Percentiles rank a stretch among this genome's conserved stretches.
Conservation (phyloP, 495 filamentous ascomycete genomes). For the Bryoglossum gracile region DNA sequence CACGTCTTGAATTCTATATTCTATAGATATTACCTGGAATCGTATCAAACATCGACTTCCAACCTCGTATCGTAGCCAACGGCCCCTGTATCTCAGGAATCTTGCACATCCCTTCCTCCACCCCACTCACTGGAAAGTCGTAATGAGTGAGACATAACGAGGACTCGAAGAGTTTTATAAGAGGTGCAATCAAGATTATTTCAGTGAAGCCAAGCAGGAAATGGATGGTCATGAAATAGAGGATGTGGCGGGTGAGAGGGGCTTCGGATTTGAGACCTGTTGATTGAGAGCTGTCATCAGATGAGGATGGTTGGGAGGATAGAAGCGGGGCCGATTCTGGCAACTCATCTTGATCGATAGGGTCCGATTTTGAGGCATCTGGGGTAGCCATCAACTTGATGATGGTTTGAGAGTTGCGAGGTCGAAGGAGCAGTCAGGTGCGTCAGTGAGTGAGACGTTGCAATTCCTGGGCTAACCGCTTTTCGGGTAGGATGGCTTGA, state of each 20-base stretch:
- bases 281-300: neutral
- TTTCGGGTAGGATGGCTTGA: too few species aligned
- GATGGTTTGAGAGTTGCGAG: too few species aligned
- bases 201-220: slow-evolving; percentile 23
- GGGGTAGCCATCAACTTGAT: too few species aligned
- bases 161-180: slow-evolving; percentile 21
- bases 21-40: slow-evolving; percentile 16
- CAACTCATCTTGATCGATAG: neutral
- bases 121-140: slow-evolving; percentile 12
- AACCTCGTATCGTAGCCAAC: slow-evolving; percentile 20
- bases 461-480: too few species aligned
- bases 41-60: slow-evolving; percentile 23
- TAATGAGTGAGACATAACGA: slow-evolving; percentile 19
- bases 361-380: too few species aligned
- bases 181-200: slow-evolving; percentile 21
- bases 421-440: too few species aligned
- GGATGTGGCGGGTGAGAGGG: slow-evolving; percentile 1
- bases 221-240: slow-evolving; percentile 23
- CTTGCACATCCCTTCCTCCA: slow-evolving; percentile 17
- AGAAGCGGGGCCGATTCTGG: neutral
- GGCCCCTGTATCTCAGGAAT: slow-evolving; percentile 16
- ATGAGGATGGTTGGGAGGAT: neutral
- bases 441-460: too few species aligned
- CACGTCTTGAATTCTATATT: neutral
- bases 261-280: neutral